Evolutionary conservation across 83 land plant genomes (phyloP).

Genomic region (Diphasiastrum complanatum): DNA sequence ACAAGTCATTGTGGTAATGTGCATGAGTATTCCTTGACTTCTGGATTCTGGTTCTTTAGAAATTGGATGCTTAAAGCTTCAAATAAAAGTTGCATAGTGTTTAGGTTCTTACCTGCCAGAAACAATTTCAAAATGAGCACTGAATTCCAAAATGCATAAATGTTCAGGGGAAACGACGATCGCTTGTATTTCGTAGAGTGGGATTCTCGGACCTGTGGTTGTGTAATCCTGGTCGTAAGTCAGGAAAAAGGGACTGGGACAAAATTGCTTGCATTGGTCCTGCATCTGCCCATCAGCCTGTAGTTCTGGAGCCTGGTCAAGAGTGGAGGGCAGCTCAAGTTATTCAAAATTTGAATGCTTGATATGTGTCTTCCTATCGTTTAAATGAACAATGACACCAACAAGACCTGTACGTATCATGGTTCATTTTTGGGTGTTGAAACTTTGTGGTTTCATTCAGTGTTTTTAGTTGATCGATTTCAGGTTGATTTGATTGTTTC

Average conservation of each 20-base stretch:
- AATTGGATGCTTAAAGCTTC: no score
- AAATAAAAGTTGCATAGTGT: neutral
- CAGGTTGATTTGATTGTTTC: no score
- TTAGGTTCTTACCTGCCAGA: neutral
- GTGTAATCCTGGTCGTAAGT: constrained; percentile 13
- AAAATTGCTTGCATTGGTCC: constrained; percentile 7
- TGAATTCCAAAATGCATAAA: neutral
- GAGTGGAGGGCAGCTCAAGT: constrained; percentile 18
- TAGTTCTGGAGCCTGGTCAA: constrained; percentile 17
- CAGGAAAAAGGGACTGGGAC: constrained; percentile 12
- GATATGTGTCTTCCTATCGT: neutral
- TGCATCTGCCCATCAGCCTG: neutral
- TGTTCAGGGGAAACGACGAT: constrained; percentile 18
- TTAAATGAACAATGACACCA: no score
- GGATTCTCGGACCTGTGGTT: constrained; percentile 12
- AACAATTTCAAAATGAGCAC: neutral
- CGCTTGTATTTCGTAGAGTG: neutral
- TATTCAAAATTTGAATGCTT: constrained; percentile 12
- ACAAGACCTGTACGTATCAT: no score
- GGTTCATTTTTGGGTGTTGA: no score
- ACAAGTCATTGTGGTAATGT: neutral
- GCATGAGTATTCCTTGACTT: neutral
- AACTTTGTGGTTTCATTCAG: no score
- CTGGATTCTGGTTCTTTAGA: no score
- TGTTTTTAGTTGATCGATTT: no score